Conservation (phyloP, 306 rosid species). For the Echinosophora koreensis region DNA sequence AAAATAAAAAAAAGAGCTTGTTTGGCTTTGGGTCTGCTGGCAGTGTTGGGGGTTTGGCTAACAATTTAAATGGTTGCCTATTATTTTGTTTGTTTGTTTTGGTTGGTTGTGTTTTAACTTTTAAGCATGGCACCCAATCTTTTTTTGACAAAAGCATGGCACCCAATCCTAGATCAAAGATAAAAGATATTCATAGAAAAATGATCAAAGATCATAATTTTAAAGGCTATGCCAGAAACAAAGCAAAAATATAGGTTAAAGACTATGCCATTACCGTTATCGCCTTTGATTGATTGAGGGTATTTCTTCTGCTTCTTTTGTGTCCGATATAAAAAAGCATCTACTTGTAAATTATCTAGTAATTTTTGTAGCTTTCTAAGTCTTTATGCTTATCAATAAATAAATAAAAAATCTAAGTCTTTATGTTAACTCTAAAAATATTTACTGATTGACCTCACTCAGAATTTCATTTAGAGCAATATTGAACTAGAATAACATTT, state of each 20-base stretch:
- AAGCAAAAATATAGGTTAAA: too few species aligned
- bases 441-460: background rate
- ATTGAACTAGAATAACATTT: background rate
- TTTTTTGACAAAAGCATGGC: too few species aligned
- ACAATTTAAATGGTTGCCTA: background rate
- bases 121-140: background rate
- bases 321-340: background rate
- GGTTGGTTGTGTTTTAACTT: background rate
- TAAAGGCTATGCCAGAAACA: too few species aligned
- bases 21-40: background rate
- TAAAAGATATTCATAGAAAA: too few species aligned
- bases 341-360: background rate
- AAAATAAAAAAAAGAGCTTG: too few species aligned
- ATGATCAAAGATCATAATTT: too few species aligned
- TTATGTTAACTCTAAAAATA: background rate
- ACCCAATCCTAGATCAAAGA: background rate
- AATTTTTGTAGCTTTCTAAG: background rate
- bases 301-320: background rate
- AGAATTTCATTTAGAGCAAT: background rate
- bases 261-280: background rate
- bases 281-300: too few species aligned
- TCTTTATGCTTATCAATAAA: too few species aligned
- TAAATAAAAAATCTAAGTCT: background rate
- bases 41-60: conserved; percentile 3
- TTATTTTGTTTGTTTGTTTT: background rate